Evolutionary conservation across 202 grass and related monocot genomes (phyloP), one percentile per base, ranked within the genome.

Genomic region (Panicum virgatum): DNA sequence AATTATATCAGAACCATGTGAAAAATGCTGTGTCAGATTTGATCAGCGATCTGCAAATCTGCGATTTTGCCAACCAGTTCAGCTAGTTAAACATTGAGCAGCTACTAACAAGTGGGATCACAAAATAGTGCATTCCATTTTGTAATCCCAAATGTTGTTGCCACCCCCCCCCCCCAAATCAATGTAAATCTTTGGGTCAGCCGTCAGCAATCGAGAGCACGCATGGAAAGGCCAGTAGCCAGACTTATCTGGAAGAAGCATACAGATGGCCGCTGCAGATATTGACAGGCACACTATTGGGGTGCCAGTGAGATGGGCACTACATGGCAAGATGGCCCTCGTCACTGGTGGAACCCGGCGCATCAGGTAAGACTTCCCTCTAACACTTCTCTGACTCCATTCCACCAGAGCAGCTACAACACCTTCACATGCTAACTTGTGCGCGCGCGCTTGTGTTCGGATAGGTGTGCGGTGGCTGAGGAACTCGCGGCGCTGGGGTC

Each of bases 301-400:
- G 42, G 3, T 3, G 32, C 32, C 32, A 34, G 32, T 34, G 32
- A 78, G 85, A 53, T 93, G 91, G 91, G 85, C 85, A 26, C 88
- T 93, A 18, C 82, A 76, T 7, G 82, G 88, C 12, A 80, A 75
- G 80, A 94, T 81, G 22, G 92, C 89, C 42, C 81, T 91, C 53
- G 81, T 94, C 77, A 94, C 92, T 19, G 89, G 92, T 46, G 89
- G 92, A 56, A 94, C 89, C 76, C 87, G 84, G 61, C 80, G 92
- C 29, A 91, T 94, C 72, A 84, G 92, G 91, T 94, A 76, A 38
- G 50, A 12, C 61, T 26, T 23, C 15, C 38, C 47, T 47, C 48
- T 15, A 8, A 10, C n/a, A 7, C 51, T 53, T 20, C 19, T 54
- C 20, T 12, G 22, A 57, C 22, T 25, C 54, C 54, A 22, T 57